phyloP scores from a whole-genome alignment of 2,329 filamentous ascomycete genomes.

The Aspergillus sclerotialis region DNA sequence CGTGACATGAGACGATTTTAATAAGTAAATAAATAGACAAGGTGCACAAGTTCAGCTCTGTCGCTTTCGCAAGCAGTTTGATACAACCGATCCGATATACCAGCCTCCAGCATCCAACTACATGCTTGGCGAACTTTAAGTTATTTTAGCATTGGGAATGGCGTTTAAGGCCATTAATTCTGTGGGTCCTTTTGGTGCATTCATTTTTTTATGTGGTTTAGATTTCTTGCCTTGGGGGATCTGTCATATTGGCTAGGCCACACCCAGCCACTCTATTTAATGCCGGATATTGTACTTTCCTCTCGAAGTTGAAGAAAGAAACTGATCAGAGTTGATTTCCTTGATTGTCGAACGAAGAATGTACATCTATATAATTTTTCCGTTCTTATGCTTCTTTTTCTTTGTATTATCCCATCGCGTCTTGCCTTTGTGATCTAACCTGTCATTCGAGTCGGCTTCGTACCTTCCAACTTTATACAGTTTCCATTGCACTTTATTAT shows the following conservation, averaged over 20 bases:
- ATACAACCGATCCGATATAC: no score
- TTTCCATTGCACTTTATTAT: no score
- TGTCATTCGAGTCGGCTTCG: not conserved
- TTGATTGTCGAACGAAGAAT: no score
- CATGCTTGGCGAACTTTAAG: no score
- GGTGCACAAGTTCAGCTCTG: no score
- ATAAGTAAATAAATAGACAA: not conserved
- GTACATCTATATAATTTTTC: no score
- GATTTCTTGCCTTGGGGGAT: not conserved
- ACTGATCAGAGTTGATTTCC: no score
- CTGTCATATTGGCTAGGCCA: not conserved
- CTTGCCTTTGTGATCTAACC: not conserved
- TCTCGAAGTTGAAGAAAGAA: no score
- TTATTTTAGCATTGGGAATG: conserved; percentile 3
- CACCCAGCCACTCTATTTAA: conserved; percentile 11
- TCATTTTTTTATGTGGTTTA: not conserved
- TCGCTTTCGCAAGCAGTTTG: no score
- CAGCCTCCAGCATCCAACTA: no score
- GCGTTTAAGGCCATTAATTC: conserved; percentile 1
- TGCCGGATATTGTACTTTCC: not conserved
- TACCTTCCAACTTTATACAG: not conserved
- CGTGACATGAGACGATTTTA: conserved; percentile 26
- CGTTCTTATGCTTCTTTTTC: no score
- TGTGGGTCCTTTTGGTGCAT: not conserved
- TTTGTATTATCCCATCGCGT: not conserved